Evolutionary conservation across 1,139 yeast genomes (phyloP), one percentile per base, ranked within the genome.

Genomic region (Pichia sp.): DNA sequence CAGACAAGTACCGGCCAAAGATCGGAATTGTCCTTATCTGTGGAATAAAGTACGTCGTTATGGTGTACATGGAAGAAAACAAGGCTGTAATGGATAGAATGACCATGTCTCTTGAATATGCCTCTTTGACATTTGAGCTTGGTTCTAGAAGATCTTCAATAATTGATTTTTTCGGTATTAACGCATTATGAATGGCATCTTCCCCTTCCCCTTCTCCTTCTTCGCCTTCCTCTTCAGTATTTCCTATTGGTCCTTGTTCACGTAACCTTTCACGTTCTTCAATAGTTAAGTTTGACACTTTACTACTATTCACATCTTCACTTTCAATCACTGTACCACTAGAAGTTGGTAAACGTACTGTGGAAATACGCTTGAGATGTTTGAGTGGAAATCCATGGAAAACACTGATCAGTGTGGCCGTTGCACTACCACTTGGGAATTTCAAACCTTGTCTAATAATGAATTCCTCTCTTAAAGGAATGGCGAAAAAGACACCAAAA

Each of bases 381-480:
- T 65, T 62, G 9, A 77, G 56, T 30, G 74, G 71, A 0, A 84
- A 74, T 30, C 82, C 79, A 59, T 85, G 95, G 27, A 91, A 65
- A 0, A 91, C 96, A 1, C 93, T 75, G 19, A 91, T 88, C 49
- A 91, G 64, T 2, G 95, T 86, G 0, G 96, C 97, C 0, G 97
- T 91, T 1, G 98, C 97, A 47, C 86, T 77, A 0, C 98, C 98
- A 23, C 95, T 84, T 0, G 98, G 98, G 53, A 91, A 91, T 6
- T 91, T 84, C 32, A 91, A 67, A 52, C 84, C 84, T 50, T 87
- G 96, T 48, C 74, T 74, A 15, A 87, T 74, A 27, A 91, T 80
- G 23, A 87, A 94, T 55, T 86, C 95, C 42, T 73, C 74, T 45
- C 98, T 67, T 33, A 91, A 64, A 0, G 96, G 88, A 18, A 91